phyloP scores from a whole-genome alignment of 176 grass and related monocot species.

The Saccharum officinarum region DNA sequence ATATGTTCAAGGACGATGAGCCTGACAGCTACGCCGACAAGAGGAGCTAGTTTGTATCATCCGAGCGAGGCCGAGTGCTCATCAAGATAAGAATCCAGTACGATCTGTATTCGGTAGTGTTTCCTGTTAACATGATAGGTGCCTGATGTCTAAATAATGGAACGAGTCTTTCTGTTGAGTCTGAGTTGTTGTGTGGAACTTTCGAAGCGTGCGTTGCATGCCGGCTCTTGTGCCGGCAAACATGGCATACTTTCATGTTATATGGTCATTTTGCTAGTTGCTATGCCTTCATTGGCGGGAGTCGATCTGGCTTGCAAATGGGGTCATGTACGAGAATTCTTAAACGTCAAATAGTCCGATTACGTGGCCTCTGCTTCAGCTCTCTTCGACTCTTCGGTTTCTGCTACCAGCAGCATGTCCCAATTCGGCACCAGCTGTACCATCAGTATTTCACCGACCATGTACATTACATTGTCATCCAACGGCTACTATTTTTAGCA shows the following conservation, averaged over 20 bases:
- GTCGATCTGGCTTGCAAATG: not conserved
- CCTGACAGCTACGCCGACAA: constrained; percentile 35
- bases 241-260: not conserved
- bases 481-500: not conserved
- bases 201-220: not conserved
- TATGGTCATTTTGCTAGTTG: not conserved
- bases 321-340: too few relatives aligned
- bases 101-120: not conserved
- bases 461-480: not conserved
- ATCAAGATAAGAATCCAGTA: not conserved
- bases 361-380: too few relatives aligned
- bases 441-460: too few relatives aligned
- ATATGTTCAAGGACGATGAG: constrained; percentile 35
- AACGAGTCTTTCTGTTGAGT: not conserved
- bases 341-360: too few relatives aligned
- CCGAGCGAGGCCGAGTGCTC: not conserved
- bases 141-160: constrained; percentile 27
- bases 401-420: not conserved
- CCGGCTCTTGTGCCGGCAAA: not conserved
- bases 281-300: not conserved
- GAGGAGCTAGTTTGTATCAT: not conserved
- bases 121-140: not conserved
- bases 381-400: not conserved
- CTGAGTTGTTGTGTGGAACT: not conserved
- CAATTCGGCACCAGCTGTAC: not conserved